phyloP scores from a whole-genome alignment of 176 grass and related monocot species.

The Musa troglodytarum region DNA sequence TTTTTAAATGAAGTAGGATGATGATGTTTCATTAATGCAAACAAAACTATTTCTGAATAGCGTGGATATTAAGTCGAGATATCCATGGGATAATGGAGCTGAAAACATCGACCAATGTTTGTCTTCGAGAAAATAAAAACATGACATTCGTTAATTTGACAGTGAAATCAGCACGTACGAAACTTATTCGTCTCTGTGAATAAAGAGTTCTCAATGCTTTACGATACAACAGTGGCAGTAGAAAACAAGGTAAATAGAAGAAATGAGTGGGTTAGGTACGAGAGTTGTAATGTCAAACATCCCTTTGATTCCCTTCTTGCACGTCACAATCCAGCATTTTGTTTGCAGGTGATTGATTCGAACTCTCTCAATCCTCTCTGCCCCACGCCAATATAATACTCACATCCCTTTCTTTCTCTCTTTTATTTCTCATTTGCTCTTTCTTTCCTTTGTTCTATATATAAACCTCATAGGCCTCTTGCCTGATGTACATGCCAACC shows the following conservation, averaged over 20 bases:
- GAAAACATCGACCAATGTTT: not conserved
- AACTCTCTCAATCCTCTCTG: not conserved
- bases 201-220: too few species aligned
- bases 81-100: not conserved
- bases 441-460: conserved; percentile 28
- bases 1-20: not conserved
- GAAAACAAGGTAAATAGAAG: not conserved
- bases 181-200: too few species aligned
- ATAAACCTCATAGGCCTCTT: conserved; percentile 18
- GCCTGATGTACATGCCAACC: not conserved
- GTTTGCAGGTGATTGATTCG: conserved; percentile 7
- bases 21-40: too few species aligned
- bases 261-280: not conserved
- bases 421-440: not conserved
- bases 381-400: not conserved
- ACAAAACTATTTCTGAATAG: too few species aligned
- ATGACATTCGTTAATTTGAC: not conserved
- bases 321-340: conserved; percentile 4
- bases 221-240: too few species aligned
- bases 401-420: not conserved
- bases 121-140: not conserved
- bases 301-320: conserved; percentile 1
- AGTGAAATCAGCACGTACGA: not conserved
- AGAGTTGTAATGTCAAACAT: conserved; percentile 11
- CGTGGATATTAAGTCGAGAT: not conserved